Conservation (phyloP, 106 monocot species). For the Dactylorhiza incarnata region DNA sequence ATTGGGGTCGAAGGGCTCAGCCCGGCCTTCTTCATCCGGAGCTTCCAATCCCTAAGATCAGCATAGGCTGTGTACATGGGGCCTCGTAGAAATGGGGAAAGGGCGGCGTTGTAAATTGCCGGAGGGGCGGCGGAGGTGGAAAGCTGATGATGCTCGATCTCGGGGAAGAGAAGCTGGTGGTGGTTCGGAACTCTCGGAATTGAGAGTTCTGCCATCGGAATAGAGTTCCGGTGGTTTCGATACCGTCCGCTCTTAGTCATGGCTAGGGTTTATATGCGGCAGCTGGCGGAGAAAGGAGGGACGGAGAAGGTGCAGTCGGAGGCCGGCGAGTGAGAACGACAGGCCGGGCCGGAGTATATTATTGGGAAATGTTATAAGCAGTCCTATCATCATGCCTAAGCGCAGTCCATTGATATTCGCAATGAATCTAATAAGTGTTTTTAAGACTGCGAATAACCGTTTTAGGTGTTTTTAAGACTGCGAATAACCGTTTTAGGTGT, state of each 20-base stretch:
- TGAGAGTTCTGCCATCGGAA: slow-evolving; percentile 5
- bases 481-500: too few relatives aligned
- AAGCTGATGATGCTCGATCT: too few relatives aligned
- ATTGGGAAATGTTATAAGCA: too few relatives aligned
- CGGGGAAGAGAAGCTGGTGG: not conserved
- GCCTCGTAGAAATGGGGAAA: slow-evolving; percentile 8
- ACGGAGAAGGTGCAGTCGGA: not conserved
- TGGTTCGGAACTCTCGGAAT: not conserved
- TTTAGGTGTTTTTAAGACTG: too few relatives aligned
- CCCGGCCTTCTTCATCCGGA: slow-evolving; percentile 7
- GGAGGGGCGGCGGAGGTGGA: too few relatives aligned
- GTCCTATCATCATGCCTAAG: too few relatives aligned
- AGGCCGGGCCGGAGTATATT: not conserved
- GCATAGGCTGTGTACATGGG: slow-evolving; percentile 24
- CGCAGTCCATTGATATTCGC: too few relatives aligned
- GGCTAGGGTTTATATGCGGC: not conserved
- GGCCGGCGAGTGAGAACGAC: slow-evolving; percentile 5
- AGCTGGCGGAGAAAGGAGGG: not conserved
- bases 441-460: too few relatives aligned
- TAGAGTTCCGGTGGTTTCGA: not conserved
- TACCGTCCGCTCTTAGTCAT: not conserved
- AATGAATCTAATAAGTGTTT: too few relatives aligned
- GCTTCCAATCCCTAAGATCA: slow-evolving; percentile 17
- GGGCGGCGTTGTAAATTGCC: too few relatives aligned
- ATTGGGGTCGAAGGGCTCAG: not conserved